phyloP scores from a whole-genome alignment of 2,329 filamentous ascomycete species.

The Xylaria sp. region DNA sequence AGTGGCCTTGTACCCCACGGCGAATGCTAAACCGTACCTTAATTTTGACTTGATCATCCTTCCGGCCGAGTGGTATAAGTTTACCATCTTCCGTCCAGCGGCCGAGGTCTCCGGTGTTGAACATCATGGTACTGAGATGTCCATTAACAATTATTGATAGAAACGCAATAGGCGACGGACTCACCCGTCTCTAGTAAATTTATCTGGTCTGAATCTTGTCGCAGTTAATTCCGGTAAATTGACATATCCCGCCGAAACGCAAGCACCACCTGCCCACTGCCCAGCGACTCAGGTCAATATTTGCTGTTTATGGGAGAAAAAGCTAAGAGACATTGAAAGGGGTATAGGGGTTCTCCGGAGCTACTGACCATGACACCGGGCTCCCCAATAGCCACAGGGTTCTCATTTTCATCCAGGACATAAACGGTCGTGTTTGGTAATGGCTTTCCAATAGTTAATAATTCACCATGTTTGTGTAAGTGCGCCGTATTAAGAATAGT shows the following conservation, averaged over 20 bases:
- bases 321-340: not conserved
- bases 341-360: not conserved
- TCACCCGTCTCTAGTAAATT: constrained; percentile 64
- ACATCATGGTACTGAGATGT: constrained; percentile 60
- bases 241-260: constrained; percentile 67
- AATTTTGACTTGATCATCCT: constrained; percentile 72
- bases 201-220: constrained; percentile 61
- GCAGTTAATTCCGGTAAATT: constrained; percentile 63
- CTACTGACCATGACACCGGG: constrained; percentile 58
- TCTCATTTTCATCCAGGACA: constrained; percentile 60
- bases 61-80: constrained; percentile 65
- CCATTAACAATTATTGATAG: constrained; percentile 15
- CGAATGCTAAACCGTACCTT: constrained; percentile 53
- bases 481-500: constrained; percentile 70
- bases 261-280: constrained; percentile 64
- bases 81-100: constrained; percentile 64
- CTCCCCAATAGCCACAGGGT: constrained; percentile 59
- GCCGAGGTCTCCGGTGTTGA: constrained; percentile 70
- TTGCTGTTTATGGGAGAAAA: not conserved
- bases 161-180: constrained; percentile 30
- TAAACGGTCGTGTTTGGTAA: constrained; percentile 68
- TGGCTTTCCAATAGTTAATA: constrained; percentile 65
- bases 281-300: not conserved
- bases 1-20: constrained; percentile 22
- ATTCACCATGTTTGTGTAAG: constrained; percentile 57